phyloP scores from a whole-genome alignment of 768 basidiomycete species.

The Infundibulicybe gibba region DNA sequence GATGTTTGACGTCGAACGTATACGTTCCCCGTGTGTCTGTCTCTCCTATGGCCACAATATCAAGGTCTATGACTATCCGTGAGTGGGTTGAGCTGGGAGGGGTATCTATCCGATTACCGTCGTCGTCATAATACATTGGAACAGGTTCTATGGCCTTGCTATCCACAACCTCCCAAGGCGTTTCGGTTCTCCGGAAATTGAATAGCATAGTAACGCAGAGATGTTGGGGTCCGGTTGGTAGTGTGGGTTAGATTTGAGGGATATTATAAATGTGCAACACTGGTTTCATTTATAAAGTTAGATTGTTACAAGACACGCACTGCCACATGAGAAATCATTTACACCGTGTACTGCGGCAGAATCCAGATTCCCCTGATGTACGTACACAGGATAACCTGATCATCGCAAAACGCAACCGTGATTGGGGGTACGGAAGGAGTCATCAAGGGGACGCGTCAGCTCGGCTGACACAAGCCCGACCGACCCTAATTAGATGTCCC shows the following conservation, averaged over 20 bases:
- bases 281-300: background rate
- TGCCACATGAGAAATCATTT: background rate
- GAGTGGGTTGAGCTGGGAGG: constrained; percentile 1
- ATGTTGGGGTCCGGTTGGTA: constrained; percentile 1
- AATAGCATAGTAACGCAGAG: constrained; percentile 26
- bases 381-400: too few relatives aligned
- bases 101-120: constrained; percentile 34
- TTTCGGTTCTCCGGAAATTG: constrained; percentile 51
- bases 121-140: constrained; percentile 58
- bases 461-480: too few relatives aligned
- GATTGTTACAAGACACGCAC: too few relatives aligned
- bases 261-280: constrained; percentile 1
- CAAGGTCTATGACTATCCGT: constrained; percentile 40
- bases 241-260: background rate
- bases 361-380: too few relatives aligned
- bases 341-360: background rate
- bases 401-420: too few relatives aligned
- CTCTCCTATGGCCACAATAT: constrained; percentile 52
- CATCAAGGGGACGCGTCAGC: too few relatives aligned
- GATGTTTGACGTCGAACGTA: constrained; percentile 51
- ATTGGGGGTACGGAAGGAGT: too few relatives aligned
- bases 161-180: constrained; percentile 78
- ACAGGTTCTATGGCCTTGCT: constrained; percentile 63
- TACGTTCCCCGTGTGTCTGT: constrained; percentile 57
- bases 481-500: too few relatives aligned